Percentiles rank a stretch among this genome's conserved stretches.
phyloP scores from a whole-genome alignment of 495 filamentous ascomycete genomes.

The Apiosordaria backusii region DNA sequence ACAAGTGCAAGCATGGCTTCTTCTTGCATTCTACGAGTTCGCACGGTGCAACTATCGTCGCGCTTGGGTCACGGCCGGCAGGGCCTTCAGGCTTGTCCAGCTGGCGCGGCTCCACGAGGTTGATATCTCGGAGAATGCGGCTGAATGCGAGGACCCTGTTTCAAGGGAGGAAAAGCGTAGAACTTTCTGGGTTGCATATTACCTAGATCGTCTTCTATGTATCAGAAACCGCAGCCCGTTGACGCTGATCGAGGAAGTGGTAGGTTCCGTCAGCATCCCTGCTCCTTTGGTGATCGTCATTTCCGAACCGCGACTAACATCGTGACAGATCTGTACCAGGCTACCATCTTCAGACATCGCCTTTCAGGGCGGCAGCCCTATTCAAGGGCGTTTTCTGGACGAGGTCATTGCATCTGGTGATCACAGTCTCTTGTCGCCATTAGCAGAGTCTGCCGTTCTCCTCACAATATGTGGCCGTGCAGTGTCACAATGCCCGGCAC shows the following conservation, averaged over 20 bases:
- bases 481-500: conserved; percentile 43
- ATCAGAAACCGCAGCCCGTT: conserved; percentile 45
- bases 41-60: conserved; percentile 44
- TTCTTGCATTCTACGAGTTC: conserved; percentile 53
- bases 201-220: conserved; percentile 51
- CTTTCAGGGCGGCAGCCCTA: conserved; percentile 50
- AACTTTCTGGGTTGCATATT: conserved; percentile 56
- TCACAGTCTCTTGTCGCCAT: conserved; percentile 36
- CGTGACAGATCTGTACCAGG: conserved; percentile 39
- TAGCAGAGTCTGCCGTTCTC: conserved; percentile 48
- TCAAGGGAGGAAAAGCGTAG: conserved; percentile 49
- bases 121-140: conserved; percentile 34
- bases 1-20: conserved; percentile 53
- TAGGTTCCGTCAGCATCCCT: conserved; percentile 24
- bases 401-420: conserved; percentile 41
- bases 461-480: conserved; percentile 48
- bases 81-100: conserved; percentile 52
- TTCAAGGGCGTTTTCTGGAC: conserved; percentile 41
- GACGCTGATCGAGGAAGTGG: conserved; percentile 50
- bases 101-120: conserved; percentile 49
- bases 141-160: conserved; percentile 26
- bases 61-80: conserved; percentile 53
- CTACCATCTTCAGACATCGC: conserved; percentile 48
- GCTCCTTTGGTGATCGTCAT: conserved; percentile 12
- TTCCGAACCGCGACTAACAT: conserved; percentile 16